Evolutionary conservation across 164 flowering plant genomes (phyloP).

Genomic region (Akebia trifoliata): DNA sequence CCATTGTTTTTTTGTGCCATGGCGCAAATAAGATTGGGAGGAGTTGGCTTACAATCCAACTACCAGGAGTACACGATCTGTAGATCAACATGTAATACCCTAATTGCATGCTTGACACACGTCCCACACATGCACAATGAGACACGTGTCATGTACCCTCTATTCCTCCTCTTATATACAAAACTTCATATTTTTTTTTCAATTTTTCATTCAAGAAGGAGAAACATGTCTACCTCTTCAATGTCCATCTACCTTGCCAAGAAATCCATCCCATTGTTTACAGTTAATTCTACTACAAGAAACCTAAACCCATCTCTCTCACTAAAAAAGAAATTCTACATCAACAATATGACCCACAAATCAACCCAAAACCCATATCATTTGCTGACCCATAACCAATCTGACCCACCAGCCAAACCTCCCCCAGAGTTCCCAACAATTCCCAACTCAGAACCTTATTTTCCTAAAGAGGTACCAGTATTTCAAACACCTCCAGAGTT

Average conservation of each 20-base stretch:
- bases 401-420: background rate
- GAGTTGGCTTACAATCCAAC: no score
- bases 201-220: background rate
- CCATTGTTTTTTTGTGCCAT: no score
- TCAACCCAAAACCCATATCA: background rate
- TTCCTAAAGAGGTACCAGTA: constrained; percentile 7
- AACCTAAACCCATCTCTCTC: background rate
- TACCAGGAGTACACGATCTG: no score
- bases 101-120: background rate
- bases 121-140: background rate
- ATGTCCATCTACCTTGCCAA: constrained; percentile 1
- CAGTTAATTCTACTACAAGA: background rate
- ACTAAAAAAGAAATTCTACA: background rate
- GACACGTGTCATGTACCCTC: background rate
- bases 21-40: no score
- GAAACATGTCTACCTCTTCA: background rate
- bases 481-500: constrained; percentile 1
- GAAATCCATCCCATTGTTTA: constrained; percentile 3
- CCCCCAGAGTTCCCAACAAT: constrained; percentile 5
- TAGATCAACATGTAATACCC: background rate
- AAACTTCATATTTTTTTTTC: background rate
- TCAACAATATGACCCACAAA: background rate
- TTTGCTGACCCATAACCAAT: no score
- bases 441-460: background rate
- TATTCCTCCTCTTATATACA: background rate